These are phyloP conservation scores for Tolypocladium ovalisporum DNA, from an alignment of 2,329 filamentous ascomycete genomes.

Conservation along the genomic window DNA sequence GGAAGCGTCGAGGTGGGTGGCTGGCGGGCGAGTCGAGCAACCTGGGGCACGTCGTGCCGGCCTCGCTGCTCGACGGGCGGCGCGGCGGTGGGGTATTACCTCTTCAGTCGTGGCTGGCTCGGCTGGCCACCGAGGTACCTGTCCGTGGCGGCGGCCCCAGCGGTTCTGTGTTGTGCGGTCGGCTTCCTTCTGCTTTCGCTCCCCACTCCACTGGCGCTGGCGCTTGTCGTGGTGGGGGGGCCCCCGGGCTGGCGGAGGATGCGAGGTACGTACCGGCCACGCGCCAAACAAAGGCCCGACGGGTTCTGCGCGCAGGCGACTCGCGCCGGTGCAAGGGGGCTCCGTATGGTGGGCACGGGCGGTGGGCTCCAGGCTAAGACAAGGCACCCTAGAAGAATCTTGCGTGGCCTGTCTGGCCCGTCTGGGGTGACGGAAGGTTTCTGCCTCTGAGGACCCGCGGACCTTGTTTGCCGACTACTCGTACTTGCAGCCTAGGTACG, in stretches of 20 bases:
- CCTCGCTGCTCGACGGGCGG: background rate
- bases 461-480: background rate
- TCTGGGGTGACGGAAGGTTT: background rate
- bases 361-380: background rate
- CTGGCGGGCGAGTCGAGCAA: background rate
- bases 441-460: background rate
- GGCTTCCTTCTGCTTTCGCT: background rate
- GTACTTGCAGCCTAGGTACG: background rate
- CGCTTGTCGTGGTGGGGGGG: background rate
- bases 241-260: too few relatives aligned
- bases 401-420: background rate
- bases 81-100: background rate
- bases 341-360: background rate
- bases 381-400: background rate
- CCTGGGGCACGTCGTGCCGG: too few relatives aligned
- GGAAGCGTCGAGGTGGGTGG: background rate
- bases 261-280: background rate
- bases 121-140: background rate
- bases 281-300: background rate
- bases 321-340: background rate
- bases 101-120: background rate
- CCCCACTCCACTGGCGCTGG: background rate
- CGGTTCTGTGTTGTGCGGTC: background rate
- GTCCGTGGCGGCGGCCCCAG: background rate
- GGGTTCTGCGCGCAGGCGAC: background rate